phyloP scores from a whole-genome alignment of 345 rosid species.

The Draba incana region DNA sequence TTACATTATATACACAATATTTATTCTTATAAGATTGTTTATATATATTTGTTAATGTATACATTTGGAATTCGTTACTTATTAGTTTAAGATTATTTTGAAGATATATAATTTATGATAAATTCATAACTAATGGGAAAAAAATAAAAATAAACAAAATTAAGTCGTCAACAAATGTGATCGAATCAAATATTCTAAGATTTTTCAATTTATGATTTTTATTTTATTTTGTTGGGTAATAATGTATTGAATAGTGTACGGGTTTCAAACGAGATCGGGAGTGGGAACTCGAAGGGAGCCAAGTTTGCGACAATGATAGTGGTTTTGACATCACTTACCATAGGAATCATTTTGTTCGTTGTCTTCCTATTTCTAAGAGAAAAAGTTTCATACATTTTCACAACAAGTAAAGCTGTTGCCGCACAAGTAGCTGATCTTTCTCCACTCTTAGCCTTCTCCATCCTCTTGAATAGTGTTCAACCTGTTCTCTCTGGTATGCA shows the following conservation, averaged over 20 bases:
- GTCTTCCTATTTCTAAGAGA: slow-evolving; percentile 57
- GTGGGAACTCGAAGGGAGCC: slow-evolving; percentile 60
- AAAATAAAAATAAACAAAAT: not conserved
- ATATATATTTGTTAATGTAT: no score
- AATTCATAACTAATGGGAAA: not conserved
- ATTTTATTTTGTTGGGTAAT: not conserved
- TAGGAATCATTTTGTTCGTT: slow-evolving; percentile 55
- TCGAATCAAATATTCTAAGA: not conserved
- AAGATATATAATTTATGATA: not conserved
- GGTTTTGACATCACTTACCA: slow-evolving; percentile 52
- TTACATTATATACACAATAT: no score
- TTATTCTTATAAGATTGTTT: no score
- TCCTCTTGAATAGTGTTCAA: slow-evolving; percentile 72
- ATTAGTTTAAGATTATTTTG: not conserved
- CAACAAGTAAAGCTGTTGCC: slow-evolving; percentile 52
- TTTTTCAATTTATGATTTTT: not conserved
- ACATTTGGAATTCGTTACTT: not conserved
- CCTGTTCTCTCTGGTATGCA: slow-evolving; percentile 77
- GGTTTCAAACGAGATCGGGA: slow-evolving; percentile 81
- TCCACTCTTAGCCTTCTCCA: slow-evolving; percentile 68
- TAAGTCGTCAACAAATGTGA: not conserved
- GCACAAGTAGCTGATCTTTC: slow-evolving; percentile 65
- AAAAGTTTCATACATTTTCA: slow-evolving; percentile 59
- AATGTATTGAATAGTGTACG: slow-evolving; percentile 52
- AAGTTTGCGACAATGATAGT: slow-evolving; percentile 53